Conservation (phyloP, 2,329 filamentous ascomycete genomes). For the Ophiostoma pallidulum region DNA sequence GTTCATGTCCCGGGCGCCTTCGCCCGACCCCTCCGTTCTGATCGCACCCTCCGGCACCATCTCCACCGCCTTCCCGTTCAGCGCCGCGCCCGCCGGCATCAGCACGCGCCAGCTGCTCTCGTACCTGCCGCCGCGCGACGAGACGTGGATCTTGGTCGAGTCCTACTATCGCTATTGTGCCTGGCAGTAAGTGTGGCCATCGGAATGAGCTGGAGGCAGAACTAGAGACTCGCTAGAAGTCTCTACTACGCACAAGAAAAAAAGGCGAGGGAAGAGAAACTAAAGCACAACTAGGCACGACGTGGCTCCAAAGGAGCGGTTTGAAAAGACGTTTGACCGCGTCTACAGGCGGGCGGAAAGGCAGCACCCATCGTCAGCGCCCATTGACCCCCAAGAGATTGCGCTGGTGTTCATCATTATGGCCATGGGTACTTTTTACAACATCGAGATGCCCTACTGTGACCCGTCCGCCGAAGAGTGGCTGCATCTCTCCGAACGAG, state of each 20-base stretch:
- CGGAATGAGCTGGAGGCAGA: too few species aligned
- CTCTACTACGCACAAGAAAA: too few species aligned
- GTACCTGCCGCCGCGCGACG: conserved; percentile 1
- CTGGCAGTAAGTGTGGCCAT: conserved; percentile 7
- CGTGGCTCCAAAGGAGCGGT: neutral
- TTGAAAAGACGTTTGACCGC: conserved; percentile 3
- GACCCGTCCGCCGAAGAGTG: conserved; percentile 7
- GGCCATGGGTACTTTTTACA: conserved; percentile 7
- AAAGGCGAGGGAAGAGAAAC: too few species aligned
- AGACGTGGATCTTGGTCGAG: conserved; percentile 6
- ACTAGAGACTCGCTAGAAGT: too few species aligned
- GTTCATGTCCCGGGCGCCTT: neutral
- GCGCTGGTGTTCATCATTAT: conserved; percentile 10
- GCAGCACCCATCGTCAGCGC: neutral
- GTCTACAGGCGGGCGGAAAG: neutral
- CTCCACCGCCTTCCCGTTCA: conserved; percentile 4
- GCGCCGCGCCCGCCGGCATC: neutral
- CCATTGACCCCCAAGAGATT: conserved; percentile 2
- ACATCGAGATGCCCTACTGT: conserved; percentile 7
- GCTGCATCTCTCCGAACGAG: conserved; percentile 6
- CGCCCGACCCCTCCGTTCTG: neutral
- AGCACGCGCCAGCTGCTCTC: conserved; percentile 1
- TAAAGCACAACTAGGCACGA: too few species aligned
- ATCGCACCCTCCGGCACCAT: too few species aligned
- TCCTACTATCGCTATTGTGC: conserved; percentile 11